Evolutionary conservation across 805 yeast species (phyloP), one percentile per base, ranked within the genome.

Genomic region (Kluyveromyces nonfermentans): DNA sequence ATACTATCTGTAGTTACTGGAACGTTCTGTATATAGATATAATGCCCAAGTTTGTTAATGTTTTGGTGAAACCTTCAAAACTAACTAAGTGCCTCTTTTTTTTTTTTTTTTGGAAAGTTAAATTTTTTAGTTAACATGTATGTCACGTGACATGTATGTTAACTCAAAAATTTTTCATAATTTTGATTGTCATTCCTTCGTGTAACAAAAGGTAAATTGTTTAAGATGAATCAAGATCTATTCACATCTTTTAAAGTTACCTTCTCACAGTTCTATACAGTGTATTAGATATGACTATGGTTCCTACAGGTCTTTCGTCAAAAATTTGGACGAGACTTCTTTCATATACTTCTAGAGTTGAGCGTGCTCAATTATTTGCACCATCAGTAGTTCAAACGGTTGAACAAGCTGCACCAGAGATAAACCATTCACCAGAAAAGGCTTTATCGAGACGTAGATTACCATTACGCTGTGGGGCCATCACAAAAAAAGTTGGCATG

Each of bases 401-500:
- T 25, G 37, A 54, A 40, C 38, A 62, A 35, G 68, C 75, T 2
- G 77, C 82, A 15, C 64, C 71, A 14, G 47, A 41, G 32, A 71
- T 80, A 35, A 73, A 76, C 56, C 87, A 82, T 60, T 73, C 90
- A 3, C 79, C 80, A 32, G 85, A 75, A 50, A 72, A 74, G 39
- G 80, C 85, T 30, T 81, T 86, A 57, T 66, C 70, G 41, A 76
- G 97, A 63, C 83, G 80, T 60, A 74, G 80, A 62, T 70, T 90
- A 31, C 78, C 87, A 22, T 62, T 65, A 36, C 78, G 98, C 64
- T 80, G 95, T 7, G 98, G 98, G 10, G 68, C 86, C 17, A 66
- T 90, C 22, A 95, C 94, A 1, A 69, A 78, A 50, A 93, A 93
- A 61, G 71, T 82, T 46, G 97, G 97, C 15, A 90, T 90, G 96